Evolutionary conservation across 176 grass and related monocot genomes (phyloP), one percentile per base, ranked within the genome.

Genomic region (Alloteropsis semialata): DNA sequence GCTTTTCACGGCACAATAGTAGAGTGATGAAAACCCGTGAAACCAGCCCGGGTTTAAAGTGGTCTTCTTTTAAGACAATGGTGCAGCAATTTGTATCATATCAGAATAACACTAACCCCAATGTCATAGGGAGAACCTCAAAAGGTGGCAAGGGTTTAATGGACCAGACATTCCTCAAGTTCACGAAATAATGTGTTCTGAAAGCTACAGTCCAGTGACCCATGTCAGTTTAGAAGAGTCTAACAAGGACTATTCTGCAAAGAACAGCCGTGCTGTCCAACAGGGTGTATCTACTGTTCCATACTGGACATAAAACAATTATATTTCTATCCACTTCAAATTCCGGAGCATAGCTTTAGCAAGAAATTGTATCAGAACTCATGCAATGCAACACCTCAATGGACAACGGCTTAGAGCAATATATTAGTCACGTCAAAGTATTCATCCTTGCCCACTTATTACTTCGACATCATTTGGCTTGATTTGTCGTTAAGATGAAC

Each of bases 51-150:
- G 10, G 19, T 22, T 53, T 17, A 6, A 53, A 53, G 19, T 19
- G 2, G 19, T 53, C 50, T 46, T 53, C 50, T 53, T n/a, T n/a
- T n/a, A n/a, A n/a, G n/a, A n/a, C n/a, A n/a, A 43, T 27, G 36
- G 56, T 45, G 37, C 65, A 84, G 17, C 55, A 84, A 72, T 54
- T 43, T 41, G 16, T 50, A 15, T 4, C 27, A 33, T 11, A 70
- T 65, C n/a, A 22, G 53, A 85, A 81, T 38, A 76, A 81, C 75
- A 22, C 19, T 76, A 78, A 53, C 5, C 53, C 36, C 41, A 30
- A 53, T 64, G 34, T 65, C 54, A 56, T 54, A 81, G 39, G 36
- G 34, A 39, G n/a, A 62, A 68, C 51, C 41, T 36, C 53, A 32
- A 69, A 85, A 76, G 71, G 43, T 76, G 16, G 7, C 53, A 75